These are phyloP conservation scores for Globisporangium nagaii DNA, from an alignment of 352 stramenopile species.

Conservation along the genomic window DNA sequence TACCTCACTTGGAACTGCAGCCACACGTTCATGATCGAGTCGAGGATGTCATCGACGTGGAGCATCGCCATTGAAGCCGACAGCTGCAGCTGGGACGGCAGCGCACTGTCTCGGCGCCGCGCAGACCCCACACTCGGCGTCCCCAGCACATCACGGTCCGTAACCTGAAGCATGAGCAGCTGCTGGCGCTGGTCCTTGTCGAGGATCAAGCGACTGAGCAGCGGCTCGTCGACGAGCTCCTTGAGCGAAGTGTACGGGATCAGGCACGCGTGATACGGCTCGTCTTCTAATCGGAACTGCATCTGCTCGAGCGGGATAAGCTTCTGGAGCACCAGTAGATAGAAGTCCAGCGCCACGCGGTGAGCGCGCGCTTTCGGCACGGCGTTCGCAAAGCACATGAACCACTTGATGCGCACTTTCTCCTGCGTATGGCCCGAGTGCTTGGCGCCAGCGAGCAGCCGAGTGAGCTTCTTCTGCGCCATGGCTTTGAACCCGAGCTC, in stretches of 20 bases:
- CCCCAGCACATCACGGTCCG: neutral
- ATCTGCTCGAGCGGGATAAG: slow-evolving; percentile 40
- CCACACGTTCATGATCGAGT: slow-evolving; percentile 69
- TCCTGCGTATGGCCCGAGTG: slow-evolving; percentile 33
- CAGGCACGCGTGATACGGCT: slow-evolving; percentile 35
- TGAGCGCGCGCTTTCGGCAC: slow-evolving; percentile 17
- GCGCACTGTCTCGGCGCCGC: neutral
- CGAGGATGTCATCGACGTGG: slow-evolving; percentile 62
- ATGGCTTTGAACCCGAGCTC: slow-evolving; percentile 61
- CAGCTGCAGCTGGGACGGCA: slow-evolving; percentile 5
- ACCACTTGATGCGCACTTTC: slow-evolving; percentile 58
- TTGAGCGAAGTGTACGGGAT: slow-evolving; percentile 34
- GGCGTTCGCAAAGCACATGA: slow-evolving; percentile 46
- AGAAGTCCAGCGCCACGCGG: slow-evolving; percentile 50
- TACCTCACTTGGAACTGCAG: slow-evolving; percentile 57
- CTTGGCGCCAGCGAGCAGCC: slow-evolving; percentile 40
- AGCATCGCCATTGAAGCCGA: slow-evolving; percentile 21
- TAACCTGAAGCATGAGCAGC: slow-evolving; percentile 24
- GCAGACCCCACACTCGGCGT: neutral
- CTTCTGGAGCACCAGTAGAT: slow-evolving; percentile 37
- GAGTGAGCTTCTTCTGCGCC: slow-evolving; percentile 47
- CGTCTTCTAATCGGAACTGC: slow-evolving; percentile 34
- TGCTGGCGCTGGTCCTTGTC: slow-evolving; percentile 41
- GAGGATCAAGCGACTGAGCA: slow-evolving; percentile 41
- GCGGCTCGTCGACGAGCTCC: slow-evolving; percentile 35